These are phyloP conservation scores for Xenosphaeropsis pyriputrescens DNA, from an alignment of 2,329 filamentous ascomycete species.

Conservation along the genomic window DNA sequence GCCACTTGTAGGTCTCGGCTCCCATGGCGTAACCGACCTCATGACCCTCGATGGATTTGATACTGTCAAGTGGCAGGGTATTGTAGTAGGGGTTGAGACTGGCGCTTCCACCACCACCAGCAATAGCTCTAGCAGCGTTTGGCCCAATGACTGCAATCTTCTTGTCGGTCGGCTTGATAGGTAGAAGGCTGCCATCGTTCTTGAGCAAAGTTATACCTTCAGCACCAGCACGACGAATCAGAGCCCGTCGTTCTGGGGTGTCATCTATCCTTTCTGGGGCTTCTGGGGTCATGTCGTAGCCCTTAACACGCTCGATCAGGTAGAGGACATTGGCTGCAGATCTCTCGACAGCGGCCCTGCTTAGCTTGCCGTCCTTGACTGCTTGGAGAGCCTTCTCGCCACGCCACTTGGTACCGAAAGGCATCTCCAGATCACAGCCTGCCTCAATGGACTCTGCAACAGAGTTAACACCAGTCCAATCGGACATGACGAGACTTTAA, in stretches of 20 bases:
- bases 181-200: constrained; percentile 43
- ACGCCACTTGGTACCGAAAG: constrained; percentile 37
- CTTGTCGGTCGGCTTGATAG: constrained; percentile 35
- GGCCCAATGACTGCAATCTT: constrained; percentile 54
- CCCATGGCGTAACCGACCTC: constrained; percentile 45
- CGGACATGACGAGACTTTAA: constrained; percentile 36
- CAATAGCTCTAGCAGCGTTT: constrained; percentile 52
- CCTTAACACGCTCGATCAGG: constrained; percentile 44
- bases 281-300: constrained; percentile 40
- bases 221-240: constrained; percentile 45
- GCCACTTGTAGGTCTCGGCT: constrained; percentile 50
- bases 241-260: constrained; percentile 37
- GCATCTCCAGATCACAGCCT: constrained; percentile 43
- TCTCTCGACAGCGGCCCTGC: constrained; percentile 33
- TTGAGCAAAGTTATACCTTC: constrained; percentile 51
- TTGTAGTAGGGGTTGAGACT: constrained; percentile 56
- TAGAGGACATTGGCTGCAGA: constrained; percentile 46
- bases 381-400: constrained; percentile 41
- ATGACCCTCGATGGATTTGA: constrained; percentile 34
- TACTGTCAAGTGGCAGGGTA: constrained; percentile 48
- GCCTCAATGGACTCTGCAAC: constrained; percentile 37
- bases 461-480: constrained; percentile 44
- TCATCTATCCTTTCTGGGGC: constrained; percentile 41
- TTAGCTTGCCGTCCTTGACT: constrained; percentile 30
- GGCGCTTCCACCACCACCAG: constrained; percentile 53